Evolutionary conservation across 495 filamentous ascomycete species (phyloP), one percentile per base, ranked within the genome.

Genomic region (Aspergillus nidulans): DNA sequence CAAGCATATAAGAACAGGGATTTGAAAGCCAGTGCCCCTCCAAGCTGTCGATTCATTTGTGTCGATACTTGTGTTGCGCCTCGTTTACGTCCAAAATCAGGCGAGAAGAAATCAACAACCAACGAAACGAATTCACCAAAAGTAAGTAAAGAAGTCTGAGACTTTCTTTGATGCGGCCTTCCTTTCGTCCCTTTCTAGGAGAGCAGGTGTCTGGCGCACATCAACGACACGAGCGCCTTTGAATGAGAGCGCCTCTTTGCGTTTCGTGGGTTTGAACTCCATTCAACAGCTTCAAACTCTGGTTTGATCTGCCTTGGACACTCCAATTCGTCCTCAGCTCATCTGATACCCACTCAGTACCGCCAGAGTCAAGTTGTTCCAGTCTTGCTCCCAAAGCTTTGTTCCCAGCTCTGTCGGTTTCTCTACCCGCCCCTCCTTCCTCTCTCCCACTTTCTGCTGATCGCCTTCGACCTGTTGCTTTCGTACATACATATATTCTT

Each of bases 381-480:
- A 55, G 23, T 23, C n/a, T 36, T 41, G 19, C 21, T 36, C 18
- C 24, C 24, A 28, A 12, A 40, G 43, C 32, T 49, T 19, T 43
- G 15, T 43, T n/a, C n/a, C n/a, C 15, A 34, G 44, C 36, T 39
- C 42, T 42, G 61, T 63, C 61, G 56, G 45, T 61, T 64, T 59
- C 57, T 52, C 63, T 66, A 60, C 62, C 59, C 59, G 56, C 62
- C 56, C 53, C 62, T 57, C 61, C 49, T n/a, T 40, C 48, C 34
- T 40, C 48, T 20, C 56, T 55, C 50, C 36, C 48, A 51, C 53
- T 56, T 49, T 49, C 48, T 48, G 52, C 43, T 52, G 53, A 58
- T 52, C 41, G 34, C 55, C 42, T 32, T 50, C 40, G 16, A 49
- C 47, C 40, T 30, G 34, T 13, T 48, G 24, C 38, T 40, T 41